Evolutionary conservation across 1,284 basidiomycete genomes (phyloP).

Genomic region (Erythrobasidium hasegawianum): DNA sequence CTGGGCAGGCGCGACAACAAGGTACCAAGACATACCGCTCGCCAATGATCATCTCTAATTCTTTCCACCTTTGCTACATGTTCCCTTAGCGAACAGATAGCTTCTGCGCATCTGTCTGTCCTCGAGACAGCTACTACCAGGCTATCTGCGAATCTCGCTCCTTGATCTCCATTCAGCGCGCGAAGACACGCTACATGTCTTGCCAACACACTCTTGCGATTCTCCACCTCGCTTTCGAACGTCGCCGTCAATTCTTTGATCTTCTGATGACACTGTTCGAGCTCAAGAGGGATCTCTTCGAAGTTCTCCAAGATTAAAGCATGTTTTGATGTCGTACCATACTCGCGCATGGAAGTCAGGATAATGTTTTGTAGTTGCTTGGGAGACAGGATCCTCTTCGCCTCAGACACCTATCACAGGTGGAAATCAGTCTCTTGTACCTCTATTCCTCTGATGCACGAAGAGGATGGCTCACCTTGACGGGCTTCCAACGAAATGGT

Average conservation of each 20-base stretch:
- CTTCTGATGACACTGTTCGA: constrained; percentile 9
- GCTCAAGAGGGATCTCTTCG: constrained; percentile 16
- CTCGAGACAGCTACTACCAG: constrained; percentile 9
- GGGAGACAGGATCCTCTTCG: constrained; percentile 8
- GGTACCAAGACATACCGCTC: neutral
- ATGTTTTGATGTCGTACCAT: constrained; percentile 1
- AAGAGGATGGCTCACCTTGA: constrained; percentile 1
- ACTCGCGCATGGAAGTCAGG: constrained; percentile 18
- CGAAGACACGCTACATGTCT: constrained; percentile 20
- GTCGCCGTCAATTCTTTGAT: constrained; percentile 8
- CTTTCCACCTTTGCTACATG: constrained; percentile 13
- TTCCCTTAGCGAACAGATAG: constrained; percentile 1
- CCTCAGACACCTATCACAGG: constrained; percentile 12
- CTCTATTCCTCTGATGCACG: too few relatives aligned
- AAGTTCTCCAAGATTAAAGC: constrained; percentile 5
- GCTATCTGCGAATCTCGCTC: constrained; percentile 21
- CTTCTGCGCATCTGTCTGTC: constrained; percentile 5
- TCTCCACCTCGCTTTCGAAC: constrained; percentile 1
- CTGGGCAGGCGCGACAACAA: neutral
- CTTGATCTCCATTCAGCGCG: constrained; percentile 20
- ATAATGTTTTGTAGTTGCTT: constrained; percentile 12
- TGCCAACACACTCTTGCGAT: constrained; percentile 1
- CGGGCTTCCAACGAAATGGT: constrained; percentile 14
- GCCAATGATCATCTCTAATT: constrained; percentile 14
- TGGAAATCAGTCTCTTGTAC: neutral